These are phyloP conservation scores for Verruconis gallopava DNA, from an alignment of 2,329 filamentous ascomycete genomes.

Conservation along the genomic window DNA sequence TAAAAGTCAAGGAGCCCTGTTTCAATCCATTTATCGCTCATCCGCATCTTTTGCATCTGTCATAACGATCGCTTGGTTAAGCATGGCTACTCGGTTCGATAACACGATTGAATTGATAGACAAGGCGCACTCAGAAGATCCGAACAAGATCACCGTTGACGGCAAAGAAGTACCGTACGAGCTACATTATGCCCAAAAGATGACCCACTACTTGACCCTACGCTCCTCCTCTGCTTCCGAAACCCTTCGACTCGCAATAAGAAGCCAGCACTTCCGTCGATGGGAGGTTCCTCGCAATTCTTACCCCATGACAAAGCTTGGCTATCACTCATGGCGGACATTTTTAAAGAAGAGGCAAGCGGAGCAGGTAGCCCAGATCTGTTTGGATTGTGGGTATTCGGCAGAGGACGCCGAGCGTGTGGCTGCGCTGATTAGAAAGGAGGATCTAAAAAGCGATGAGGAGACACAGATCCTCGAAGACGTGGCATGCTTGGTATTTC, in stretches of 20 bases:
- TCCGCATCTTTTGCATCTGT: neutral
- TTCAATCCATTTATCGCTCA: neutral
- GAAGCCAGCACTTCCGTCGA: conserved; percentile 73
- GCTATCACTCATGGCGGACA: conserved; percentile 70
- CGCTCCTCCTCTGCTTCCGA: conserved; percentile 51
- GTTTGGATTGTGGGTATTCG: conserved; percentile 37
- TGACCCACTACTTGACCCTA: conserved; percentile 58
- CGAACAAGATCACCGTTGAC: conserved; percentile 39
- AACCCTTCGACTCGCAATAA: conserved; percentile 59
- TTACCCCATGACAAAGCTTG: conserved; percentile 61
- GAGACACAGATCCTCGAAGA: conserved; percentile 72
- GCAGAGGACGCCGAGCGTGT: conserved; percentile 47
- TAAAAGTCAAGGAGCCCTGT: neutral
- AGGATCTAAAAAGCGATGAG: conserved; percentile 49
- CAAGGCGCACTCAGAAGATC: conserved; percentile 56
- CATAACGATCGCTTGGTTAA: neutral
- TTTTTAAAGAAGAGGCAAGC: conserved; percentile 62
- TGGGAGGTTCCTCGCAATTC: conserved; percentile 68
- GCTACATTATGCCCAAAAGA: conserved; percentile 68
- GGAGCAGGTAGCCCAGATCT: conserved; percentile 43
- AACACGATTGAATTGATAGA: conserved; percentile 56
- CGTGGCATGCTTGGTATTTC: conserved; percentile 73
- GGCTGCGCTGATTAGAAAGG: conserved; percentile 64
- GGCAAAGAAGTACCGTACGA: conserved; percentile 52
- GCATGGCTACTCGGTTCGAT: conserved; percentile 6